These are phyloP conservation scores for Buddleja alternifolia DNA, from an alignment of 257 asterid species.

Conservation along the genomic window DNA sequence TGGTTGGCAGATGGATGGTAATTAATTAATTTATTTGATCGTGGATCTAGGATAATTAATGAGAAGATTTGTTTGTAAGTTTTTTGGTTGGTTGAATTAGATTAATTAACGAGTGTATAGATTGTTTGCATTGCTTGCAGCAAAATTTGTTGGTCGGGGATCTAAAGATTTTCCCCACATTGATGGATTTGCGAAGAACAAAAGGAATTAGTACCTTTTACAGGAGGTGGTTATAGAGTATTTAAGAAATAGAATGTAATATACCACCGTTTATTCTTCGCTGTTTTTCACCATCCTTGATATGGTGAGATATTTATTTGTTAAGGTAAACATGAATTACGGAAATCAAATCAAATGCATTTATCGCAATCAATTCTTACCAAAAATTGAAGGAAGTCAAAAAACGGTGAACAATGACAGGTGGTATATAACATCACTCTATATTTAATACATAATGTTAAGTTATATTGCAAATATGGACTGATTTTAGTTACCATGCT, in stretches of 20 bases:
- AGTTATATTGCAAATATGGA: not conserved
- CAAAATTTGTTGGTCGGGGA: not conserved
- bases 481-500: not conserved
- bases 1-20: not conserved
- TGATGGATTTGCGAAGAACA: not conserved
- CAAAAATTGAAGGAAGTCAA: no score
- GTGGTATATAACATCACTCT: no score
- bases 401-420: no score
- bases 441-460: not conserved
- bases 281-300: no score
- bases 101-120: slow-evolving; percentile 12
- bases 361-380: no score
- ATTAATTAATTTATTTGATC: not conserved
- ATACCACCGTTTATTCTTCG: no score
- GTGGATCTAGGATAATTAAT: not conserved
- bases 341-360: no score
- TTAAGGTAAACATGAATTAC: no score
- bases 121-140: not conserved
- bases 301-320: no score
- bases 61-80: not conserved
- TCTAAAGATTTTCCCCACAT: not conserved
- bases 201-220: not conserved
- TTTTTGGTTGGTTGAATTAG: slow-evolving; percentile 10
- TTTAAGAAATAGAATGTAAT: no score
- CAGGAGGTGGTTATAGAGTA: no score